phyloP scores from a whole-genome alignment of 75 land plant species.

The Pseudotsuga menziesii region DNA sequence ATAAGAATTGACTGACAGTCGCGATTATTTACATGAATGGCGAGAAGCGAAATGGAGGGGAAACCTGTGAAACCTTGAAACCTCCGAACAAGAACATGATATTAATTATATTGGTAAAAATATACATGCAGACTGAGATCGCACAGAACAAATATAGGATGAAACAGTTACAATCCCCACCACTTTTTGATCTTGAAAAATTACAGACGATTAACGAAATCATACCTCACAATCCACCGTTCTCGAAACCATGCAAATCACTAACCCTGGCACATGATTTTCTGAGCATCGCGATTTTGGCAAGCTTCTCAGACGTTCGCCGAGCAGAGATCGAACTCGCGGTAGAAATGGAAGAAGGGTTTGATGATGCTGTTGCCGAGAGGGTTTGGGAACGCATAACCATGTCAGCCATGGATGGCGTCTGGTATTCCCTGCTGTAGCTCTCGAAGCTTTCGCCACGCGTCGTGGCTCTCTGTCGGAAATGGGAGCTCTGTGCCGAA shows the following conservation, averaged over 20 bases:
- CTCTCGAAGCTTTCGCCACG: constrained; percentile 20
- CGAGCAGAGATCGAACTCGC: constrained; percentile 47
- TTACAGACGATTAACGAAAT: no score
- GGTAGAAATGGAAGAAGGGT: neutral
- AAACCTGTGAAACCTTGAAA: no score
- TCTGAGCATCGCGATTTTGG: constrained; percentile 67
- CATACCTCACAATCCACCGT: no score
- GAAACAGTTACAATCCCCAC: no score
- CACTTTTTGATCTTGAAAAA: no score
- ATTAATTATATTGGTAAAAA: no score
- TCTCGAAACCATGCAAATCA: constrained; percentile 15
- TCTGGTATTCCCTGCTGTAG: constrained; percentile 20
- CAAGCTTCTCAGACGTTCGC: constrained; percentile 68
- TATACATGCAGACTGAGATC: no score
- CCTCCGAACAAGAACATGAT: no score
- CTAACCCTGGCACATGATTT: constrained; percentile 62
- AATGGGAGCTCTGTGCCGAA: constrained; percentile 40
- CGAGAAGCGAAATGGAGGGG: no score
- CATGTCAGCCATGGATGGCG: constrained; percentile 27
- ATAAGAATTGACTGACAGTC: no score
- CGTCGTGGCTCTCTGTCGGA: constrained; percentile 25
- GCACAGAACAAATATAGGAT: no score
- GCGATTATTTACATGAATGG: no score
- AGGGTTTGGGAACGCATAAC: constrained; percentile 33
- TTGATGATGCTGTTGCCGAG: constrained; percentile 34